Evolutionary conservation across 176 grass and related monocot genomes (phyloP), one percentile per base, ranked within the genome.

Genomic region (Stipa capillata): DNA sequence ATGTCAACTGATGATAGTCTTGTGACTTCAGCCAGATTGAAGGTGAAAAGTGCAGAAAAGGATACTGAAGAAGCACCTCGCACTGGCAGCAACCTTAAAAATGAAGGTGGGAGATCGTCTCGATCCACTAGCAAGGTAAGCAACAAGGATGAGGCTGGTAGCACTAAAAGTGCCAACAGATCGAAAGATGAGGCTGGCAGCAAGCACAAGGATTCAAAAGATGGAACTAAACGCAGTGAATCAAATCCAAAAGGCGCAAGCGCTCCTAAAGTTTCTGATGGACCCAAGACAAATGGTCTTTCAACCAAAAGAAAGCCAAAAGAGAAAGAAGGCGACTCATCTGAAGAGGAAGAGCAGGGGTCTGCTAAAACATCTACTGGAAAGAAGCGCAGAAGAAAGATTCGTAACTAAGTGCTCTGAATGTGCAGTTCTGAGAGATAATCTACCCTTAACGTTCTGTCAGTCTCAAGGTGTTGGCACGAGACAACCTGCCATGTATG

Each of bases 301-400:
- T 85, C 73, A 62, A 47, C 69, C 72, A 91, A 82, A 82, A 77
- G 79, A 33, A 88, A 88, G 82, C 7, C 20, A 8, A 73, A 58
- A 32, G 68, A 84, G 74, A 66, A 58, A 25, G 80, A 79, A 59
- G 32, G 9, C 1, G 68, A 67, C 50, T 73, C 81, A 77, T 69
- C 74, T 45, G 76, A 85, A 25, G 70, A 89, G 17, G 84, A 78
- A 58, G 69, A 80, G 14, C 40, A 64, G n/a, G 60, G 27, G 17
- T 56, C 58, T 67, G 56, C 71, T 36, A 83, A 87, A 79, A 69
- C 50, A 17, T 78, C 66, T 24, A 48, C 71, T 24, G 72, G 63
- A 25, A 89, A 72, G 80, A 92, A 78, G 81, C 77, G 72, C 59
- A 78, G 51, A 65, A 84, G 81, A 55, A 89, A 77, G 84, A 50